phyloP scores from a whole-genome alignment of 2,329 filamentous ascomycete species.

The Cercospora sp. region DNA sequence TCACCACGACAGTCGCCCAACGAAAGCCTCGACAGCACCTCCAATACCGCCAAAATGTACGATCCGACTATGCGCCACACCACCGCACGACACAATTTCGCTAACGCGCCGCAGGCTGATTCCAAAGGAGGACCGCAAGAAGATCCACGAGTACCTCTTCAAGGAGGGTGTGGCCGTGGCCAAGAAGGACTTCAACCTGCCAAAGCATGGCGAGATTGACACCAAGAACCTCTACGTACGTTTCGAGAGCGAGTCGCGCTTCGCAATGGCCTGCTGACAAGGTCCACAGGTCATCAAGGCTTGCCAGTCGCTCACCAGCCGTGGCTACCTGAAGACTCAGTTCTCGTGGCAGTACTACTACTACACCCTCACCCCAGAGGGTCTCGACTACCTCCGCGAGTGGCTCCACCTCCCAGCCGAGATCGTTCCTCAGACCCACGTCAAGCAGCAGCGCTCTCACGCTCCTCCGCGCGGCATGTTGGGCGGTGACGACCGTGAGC shows the following conservation, averaged over 20 bases:
- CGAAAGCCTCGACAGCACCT: conserved; percentile 14
- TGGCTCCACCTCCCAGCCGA: conserved; percentile 99
- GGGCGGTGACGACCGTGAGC: conserved; percentile 75
- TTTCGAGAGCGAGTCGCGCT: neutral
- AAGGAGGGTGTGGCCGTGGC: conserved; percentile 82
- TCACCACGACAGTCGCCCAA: conserved; percentile 15
- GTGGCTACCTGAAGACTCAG: conserved; percentile 98
- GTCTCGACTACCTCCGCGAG: conserved; percentile 99
- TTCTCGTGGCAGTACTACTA: conserved; percentile 99
- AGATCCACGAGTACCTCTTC: conserved; percentile 99
- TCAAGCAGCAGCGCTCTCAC: conserved; percentile 99
- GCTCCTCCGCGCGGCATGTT: conserved; percentile 98
- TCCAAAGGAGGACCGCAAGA: conserved; percentile 99
- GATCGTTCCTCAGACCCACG: conserved; percentile 99
- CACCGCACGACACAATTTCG: neutral
- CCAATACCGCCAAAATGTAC: conserved; percentile 49
- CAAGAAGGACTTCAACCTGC: conserved; percentile 98
- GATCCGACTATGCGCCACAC: conserved; percentile 9
- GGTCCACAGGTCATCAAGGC: conserved; percentile 80
- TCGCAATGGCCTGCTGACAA: conserved; percentile 12
- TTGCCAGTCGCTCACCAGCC: conserved; percentile 95
- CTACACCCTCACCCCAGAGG: conserved; percentile 98
- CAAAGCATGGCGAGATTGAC: conserved; percentile 97
- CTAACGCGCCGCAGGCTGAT: conserved; percentile 70
- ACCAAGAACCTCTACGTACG: conserved; percentile 95